Percentiles rank a stretch among this genome's conserved stretches.
phyloP scores from a whole-genome alignment of 108 stramenopile species.

The Tribonema minus region DNA sequence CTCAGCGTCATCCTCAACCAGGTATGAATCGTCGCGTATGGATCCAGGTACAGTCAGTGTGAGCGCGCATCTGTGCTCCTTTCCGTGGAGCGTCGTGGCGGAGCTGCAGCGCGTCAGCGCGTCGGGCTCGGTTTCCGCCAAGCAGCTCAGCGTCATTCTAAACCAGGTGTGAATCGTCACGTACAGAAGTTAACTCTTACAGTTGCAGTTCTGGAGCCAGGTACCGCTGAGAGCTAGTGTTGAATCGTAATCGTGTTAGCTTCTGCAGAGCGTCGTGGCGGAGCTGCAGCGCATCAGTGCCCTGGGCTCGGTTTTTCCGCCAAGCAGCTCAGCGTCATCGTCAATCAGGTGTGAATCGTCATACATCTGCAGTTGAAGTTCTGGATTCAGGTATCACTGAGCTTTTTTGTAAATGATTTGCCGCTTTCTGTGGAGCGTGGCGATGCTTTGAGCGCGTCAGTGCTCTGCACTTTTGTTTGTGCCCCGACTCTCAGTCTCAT shows the following conservation, averaged over 20 bases:
- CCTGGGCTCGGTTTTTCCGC: background rate
- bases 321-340: conserved; percentile 20
- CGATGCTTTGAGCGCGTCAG: background rate
- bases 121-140: background rate
- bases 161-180: conserved; percentile 6
- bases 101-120: background rate
- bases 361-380: no score
- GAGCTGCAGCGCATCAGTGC: background rate
- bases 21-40: no score
- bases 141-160: conserved; percentile 23
- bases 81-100: background rate
- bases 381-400: no score
- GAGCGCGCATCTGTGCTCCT: no score
- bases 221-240: no score
- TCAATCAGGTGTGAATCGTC: conserved; percentile 12
- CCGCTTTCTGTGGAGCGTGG: background rate
- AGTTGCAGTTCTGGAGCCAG: no score
- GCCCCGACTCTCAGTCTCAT: no score
- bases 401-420: no score
- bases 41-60: no score
- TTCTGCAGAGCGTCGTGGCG: conserved; percentile 1
- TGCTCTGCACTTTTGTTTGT: background rate
- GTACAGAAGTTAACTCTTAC: no score
- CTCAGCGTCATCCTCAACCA: conserved; percentile 25
- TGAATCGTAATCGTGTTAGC: no score